Conservation (phyloP, 257 asterid species). For the Dorcoceras hygrometricum region DNA sequence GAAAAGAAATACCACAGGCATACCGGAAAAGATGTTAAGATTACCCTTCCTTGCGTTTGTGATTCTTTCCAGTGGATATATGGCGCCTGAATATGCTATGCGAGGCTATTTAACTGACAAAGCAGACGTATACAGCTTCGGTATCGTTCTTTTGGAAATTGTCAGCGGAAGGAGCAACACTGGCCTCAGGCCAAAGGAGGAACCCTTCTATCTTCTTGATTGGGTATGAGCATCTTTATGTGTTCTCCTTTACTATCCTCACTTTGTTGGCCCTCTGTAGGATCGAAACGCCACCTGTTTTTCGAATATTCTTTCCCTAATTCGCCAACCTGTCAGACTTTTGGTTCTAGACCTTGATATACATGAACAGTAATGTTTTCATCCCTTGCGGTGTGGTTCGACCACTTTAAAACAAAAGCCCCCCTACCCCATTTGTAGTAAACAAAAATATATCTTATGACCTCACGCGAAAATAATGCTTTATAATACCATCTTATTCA, state of each 20-base stretch:
- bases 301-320: too few relatives aligned
- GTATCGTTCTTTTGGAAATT: constrained; percentile 47
- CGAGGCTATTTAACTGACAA: constrained; percentile 57
- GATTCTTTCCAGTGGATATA: constrained; percentile 39
- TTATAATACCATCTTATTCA: too few relatives aligned
- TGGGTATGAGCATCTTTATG: constrained; percentile 32
- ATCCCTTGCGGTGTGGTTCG: too few relatives aligned
- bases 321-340: too few relatives aligned
- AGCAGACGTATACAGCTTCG: constrained; percentile 63
- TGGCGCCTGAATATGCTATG: constrained; percentile 68
- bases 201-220: constrained; percentile 45
- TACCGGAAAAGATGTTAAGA: not conserved
- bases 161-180: constrained; percentile 47
- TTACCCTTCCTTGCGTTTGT: not conserved
- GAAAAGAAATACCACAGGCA: not conserved
- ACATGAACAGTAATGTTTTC: too few relatives aligned
- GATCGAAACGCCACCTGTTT: too few relatives aligned
- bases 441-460: too few relatives aligned
- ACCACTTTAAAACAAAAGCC: too few relatives aligned
- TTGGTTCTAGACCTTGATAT: too few relatives aligned
- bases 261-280: too few relatives aligned
- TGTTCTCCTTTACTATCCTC: not conserved
- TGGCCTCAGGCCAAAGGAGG: constrained; percentile 33
- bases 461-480: too few relatives aligned
- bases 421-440: too few relatives aligned